Base-by-base conservation (phyloP, 2,329 filamentous ascomycete genomes). In the Chalara sp. region DNA sequence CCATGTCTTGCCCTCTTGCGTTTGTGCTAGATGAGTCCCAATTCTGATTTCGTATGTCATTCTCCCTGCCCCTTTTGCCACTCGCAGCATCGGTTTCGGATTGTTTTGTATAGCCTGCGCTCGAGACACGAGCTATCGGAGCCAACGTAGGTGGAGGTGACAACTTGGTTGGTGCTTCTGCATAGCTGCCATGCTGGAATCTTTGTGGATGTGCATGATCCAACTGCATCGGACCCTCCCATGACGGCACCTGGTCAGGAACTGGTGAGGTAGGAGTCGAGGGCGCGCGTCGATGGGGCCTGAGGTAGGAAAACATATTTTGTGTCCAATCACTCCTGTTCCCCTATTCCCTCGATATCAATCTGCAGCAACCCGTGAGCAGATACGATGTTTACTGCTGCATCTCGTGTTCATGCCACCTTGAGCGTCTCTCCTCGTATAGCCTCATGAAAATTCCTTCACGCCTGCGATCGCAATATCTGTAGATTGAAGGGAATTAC, bases 131-230 rank as follows among this genome's bases (percentile, higher is more conserved):
- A 33, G 67, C 61, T 37, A 71, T 67, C 32, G 66, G 67, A 32
- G 68, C 67, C 32, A 81, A 65, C 4, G 68, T 70, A 6, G 76
- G 76, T 49, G 78, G 72, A 33, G 71, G 60, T 48, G 78, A 71
- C 37, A 70, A 58, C 5, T 47, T 52, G 10, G 58, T 52, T 32
- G 49, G 46, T 29, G 47, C 49, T 39, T 63, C 58, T 49, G 51
- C 56, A 8, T 49, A 47, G 37, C 35, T 49, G 10, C 46, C 50
- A 52, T 62, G 60, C 49, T 57, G 56, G 32, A 54, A 54, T 54
- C 60, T 56, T 51, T 56, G 53, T 4, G 63, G 58, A 47, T 65
- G 62, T 11, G 50, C 56, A 51, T 64, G 62, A 45, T 63, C 59
- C n/a, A 43, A 37, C 31, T 58, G 58, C 29, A 53, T 49, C 37